phyloP scores from a whole-genome alignment of 139 green algal genomes.

The Diplosphaera chodatii region DNA sequence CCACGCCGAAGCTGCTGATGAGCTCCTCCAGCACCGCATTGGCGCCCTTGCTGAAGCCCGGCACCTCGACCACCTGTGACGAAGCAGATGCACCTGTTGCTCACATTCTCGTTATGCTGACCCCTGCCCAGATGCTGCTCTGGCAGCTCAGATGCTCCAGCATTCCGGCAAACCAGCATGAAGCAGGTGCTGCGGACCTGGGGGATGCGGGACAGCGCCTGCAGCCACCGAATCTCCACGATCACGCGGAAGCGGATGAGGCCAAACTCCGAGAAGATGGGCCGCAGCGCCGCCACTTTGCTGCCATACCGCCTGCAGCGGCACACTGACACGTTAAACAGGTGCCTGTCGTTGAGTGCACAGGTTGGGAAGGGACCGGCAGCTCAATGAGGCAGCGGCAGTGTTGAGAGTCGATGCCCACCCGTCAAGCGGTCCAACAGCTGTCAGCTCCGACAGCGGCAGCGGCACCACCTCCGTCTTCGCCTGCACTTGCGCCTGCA shows the following conservation, averaged over 20 bases:
- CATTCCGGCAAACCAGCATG: too few species aligned
- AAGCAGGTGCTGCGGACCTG: conserved; percentile 42
- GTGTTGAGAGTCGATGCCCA: conserved; percentile 23
- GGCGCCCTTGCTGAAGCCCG: conserved; percentile 66
- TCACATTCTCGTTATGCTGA: too few species aligned
- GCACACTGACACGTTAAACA: too few species aligned
- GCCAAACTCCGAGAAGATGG: conserved; percentile 92
- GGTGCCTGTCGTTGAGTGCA: too few species aligned
- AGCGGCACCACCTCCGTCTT: conserved; percentile 23
- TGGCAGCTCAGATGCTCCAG: too few species aligned
- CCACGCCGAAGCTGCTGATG: conserved; percentile 54
- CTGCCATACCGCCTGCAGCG: conserved; percentile 73
- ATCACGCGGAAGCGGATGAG: conserved; percentile 89
- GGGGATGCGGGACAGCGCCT: conserved; percentile 72
- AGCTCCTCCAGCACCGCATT: conserved; percentile 74
- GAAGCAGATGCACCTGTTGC: neutral
- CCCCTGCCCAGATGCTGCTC: neutral
- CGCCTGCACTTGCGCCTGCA: neutral
- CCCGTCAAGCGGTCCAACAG: conserved; percentile 83
- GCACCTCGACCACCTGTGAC: conserved; percentile 65
- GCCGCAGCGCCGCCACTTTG: conserved; percentile 65
- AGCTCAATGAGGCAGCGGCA: neutral
- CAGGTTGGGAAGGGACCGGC: too few species aligned
- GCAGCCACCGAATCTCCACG: conserved; percentile 96
- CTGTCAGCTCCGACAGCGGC: conserved; percentile 76